phyloP scores from a whole-genome alignment of 2,329 filamentous ascomycete species.

The Fusarium cyanostomum region DNA sequence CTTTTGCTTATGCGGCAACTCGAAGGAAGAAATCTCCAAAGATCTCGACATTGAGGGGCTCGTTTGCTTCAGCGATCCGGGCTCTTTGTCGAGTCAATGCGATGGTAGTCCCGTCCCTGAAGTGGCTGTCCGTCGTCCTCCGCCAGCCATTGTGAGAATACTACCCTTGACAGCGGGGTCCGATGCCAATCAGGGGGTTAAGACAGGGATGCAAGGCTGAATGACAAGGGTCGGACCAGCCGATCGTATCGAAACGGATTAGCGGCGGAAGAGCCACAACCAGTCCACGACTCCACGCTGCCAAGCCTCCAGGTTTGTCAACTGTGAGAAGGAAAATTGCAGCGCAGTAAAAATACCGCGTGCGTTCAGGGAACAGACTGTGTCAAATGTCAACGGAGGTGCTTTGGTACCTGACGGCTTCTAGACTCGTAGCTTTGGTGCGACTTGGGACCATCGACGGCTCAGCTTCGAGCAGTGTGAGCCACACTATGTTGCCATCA shows the following conservation, averaged over 20 bases:
- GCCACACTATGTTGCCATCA: slow-evolving; percentile 19
- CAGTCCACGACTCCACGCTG: slow-evolving; percentile 35
- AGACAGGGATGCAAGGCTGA: slow-evolving; percentile 34
- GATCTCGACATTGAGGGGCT: slow-evolving; percentile 6
- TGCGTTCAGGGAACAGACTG: slow-evolving; percentile 9
- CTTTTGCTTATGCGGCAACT: background rate
- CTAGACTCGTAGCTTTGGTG: slow-evolving; percentile 14
- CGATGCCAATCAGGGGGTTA: slow-evolving; percentile 40
- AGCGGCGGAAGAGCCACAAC: slow-evolving; percentile 33
- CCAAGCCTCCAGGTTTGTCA: slow-evolving; percentile 36
- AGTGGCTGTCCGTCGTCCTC: slow-evolving; percentile 20
- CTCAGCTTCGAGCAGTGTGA: slow-evolving; percentile 21
- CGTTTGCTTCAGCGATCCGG: slow-evolving; percentile 21
- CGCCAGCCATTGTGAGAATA: slow-evolving; percentile 28
- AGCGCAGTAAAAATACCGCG: slow-evolving; percentile 5
- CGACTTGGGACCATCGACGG: slow-evolving; percentile 21
- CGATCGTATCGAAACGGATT: slow-evolving; percentile 37
- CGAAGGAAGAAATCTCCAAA: background rate
- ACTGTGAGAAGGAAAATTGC: slow-evolving; percentile 32
- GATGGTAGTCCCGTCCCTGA: slow-evolving; percentile 25
- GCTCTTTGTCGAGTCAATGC: slow-evolving; percentile 30
- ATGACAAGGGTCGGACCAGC: slow-evolving; percentile 29
- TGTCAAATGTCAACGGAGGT: slow-evolving; percentile 22
- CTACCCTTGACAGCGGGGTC: slow-evolving; percentile 30
- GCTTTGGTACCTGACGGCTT: slow-evolving; percentile 1